phyloP scores from a whole-genome alignment of 768 basidiomycete genomes.

The Leucocoprinus leucothites region DNA sequence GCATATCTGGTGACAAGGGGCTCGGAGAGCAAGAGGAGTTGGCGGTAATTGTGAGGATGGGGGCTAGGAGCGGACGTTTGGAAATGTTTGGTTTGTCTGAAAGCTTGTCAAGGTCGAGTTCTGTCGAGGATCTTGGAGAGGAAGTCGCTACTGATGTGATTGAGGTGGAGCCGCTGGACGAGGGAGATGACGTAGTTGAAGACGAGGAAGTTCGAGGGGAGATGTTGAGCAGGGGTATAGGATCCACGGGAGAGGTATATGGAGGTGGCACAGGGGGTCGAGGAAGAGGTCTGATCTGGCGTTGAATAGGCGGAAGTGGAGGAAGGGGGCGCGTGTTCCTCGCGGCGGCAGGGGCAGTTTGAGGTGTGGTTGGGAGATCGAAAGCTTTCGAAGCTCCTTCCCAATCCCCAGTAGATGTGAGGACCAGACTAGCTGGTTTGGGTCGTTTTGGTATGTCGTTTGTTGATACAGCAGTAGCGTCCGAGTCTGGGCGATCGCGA shows the following conservation, averaged over 20 bases:
- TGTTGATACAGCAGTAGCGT: neutral
- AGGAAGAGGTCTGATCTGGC: constrained; percentile 7
- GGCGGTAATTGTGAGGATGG: neutral
- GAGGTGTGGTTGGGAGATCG: neutral
- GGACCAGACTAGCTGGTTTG: neutral
- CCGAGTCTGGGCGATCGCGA: neutral
- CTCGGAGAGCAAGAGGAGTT: neutral
- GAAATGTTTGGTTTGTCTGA: neutral
- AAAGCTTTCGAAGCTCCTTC: neutral
- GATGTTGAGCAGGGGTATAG: neutral
- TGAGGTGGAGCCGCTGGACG: neutral
- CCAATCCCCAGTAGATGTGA: neutral
- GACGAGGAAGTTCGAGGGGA: neutral
- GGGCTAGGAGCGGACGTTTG: neutral
- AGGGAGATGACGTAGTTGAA: neutral
- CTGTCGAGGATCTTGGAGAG: neutral
- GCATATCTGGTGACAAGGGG: constrained; percentile 13
- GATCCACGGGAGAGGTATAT: neutral
- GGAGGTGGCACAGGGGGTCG: neutral
- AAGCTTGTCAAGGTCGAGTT: neutral
- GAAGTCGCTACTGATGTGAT: neutral
- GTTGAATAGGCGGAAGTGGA: neutral
- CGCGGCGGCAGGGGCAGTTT: neutral
- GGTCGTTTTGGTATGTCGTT: neutral
- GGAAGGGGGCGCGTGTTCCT: neutral